These are phyloP conservation scores for Xylariomycetidae sp. DNA, from an alignment of 2,329 filamentous ascomycete genomes.

Conservation along the genomic window DNA sequence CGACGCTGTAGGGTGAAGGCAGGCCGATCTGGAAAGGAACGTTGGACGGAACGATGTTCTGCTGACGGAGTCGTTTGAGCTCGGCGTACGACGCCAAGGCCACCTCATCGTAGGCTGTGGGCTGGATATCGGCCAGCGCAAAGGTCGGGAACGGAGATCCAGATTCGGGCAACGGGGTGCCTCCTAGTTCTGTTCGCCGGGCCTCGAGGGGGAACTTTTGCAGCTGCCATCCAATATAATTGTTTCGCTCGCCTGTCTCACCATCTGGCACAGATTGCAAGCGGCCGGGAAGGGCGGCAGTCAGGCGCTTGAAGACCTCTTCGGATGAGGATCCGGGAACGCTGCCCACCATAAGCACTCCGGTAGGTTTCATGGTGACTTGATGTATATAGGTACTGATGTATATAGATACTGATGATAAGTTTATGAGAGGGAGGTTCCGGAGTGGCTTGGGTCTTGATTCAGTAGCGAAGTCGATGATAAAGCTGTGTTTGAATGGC, in stretches of 20 bases:
- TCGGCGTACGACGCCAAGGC: slow-evolving; percentile 17
- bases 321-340: slow-evolving; percentile 15
- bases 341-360: slow-evolving; percentile 23
- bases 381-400: slow-evolving; percentile 9
- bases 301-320: slow-evolving; percentile 16
- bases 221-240: slow-evolving; percentile 20
- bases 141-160: slow-evolving; percentile 11
- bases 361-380: slow-evolving; percentile 15
- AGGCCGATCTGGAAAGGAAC: slow-evolving; percentile 18
- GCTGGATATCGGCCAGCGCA: slow-evolving; percentile 16
- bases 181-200: slow-evolving; percentile 14
- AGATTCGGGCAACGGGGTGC: slow-evolving; percentile 13
- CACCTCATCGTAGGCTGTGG: slow-evolving; percentile 17
- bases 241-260: slow-evolving; percentile 18
- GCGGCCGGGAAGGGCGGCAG: slow-evolving; percentile 14
- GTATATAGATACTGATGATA: slow-evolving; percentile 5
- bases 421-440: slow-evolving; percentile 1
- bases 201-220: slow-evolving; percentile 13
- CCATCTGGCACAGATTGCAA: slow-evolving; percentile 18
- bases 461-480: too few relatives aligned
- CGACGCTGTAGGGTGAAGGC: slow-evolving; percentile 18
- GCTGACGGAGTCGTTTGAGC: slow-evolving; percentile 17
- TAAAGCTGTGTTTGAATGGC: too few relatives aligned
- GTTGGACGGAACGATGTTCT: slow-evolving; percentile 10
- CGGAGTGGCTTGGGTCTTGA: not conserved